Evolutionary conservation across 495 filamentous ascomycete genomes (phyloP).

Genomic region (Talaromyces stipitatus): DNA sequence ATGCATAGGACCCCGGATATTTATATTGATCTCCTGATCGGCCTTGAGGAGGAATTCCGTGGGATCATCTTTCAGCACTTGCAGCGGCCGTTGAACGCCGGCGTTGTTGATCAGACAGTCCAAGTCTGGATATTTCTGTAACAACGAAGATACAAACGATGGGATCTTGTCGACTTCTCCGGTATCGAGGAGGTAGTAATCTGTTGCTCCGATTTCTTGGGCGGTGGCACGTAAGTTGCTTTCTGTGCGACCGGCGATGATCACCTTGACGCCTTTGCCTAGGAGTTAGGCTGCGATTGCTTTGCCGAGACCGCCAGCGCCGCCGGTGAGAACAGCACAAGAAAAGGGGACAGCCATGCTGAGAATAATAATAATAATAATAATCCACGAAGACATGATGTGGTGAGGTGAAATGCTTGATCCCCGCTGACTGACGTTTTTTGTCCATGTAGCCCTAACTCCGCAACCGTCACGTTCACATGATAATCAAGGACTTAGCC

Average conservation of each 20-base stretch:
- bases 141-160: conserved; percentile 25
- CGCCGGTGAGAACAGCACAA: conserved; percentile 37
- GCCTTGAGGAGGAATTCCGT: conserved; percentile 25
- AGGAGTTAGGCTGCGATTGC: conserved; percentile 34
- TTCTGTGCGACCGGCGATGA: conserved; percentile 40
- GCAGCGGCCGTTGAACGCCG: conserved; percentile 18
- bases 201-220: conserved; percentile 26
- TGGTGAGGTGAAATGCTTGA: no score
- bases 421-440: no score
- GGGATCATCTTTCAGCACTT: conserved; percentile 8
- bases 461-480: neutral
- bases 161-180: conserved; percentile 27
- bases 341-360: conserved; percentile 14
- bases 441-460: neutral
- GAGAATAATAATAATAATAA: neutral
- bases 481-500: no score
- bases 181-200: conserved; percentile 37
- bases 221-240: conserved; percentile 27
- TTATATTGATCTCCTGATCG: conserved; percentile 42
- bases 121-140: conserved; percentile 33
- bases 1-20: conserved; percentile 43
- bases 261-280: conserved; percentile 32
- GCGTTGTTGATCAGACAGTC: conserved; percentile 40
- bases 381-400: no score
- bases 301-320: conserved; percentile 39